Base-by-base conservation (phyloP, 2,329 filamentous ascomycete genomes). In the Amesomyces nigricolor region DNA sequence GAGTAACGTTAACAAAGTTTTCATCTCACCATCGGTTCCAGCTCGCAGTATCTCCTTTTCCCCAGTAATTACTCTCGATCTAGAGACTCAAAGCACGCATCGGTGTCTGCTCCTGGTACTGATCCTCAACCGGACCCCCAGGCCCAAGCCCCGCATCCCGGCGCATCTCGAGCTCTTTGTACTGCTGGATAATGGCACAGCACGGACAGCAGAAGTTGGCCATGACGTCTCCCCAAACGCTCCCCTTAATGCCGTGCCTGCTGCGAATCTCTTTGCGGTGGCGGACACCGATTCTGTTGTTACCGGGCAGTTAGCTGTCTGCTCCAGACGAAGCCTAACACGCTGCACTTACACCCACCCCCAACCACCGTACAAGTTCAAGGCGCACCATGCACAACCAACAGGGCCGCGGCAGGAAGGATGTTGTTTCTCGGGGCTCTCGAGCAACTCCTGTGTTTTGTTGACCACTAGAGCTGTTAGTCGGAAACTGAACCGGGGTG, bases 171-270 rank as follows among this genome's bases (percentile, higher is more conserved):
- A 61, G 64, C 50, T 63, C 61, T 29, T 56, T 58, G 52, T 76
- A 73, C 51, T 77, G 70, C 64, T 78, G 76, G 51, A 77, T 68
- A 35, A 77, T 63, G 3, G 67, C 64, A 62, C 75, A 78, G 69
- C 75, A 78, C 19, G 72, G 63, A 60, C 75, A 78, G 66, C 73
- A 78, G 62, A 64, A 76, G 59, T 78, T 76, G 30, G 62, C 65
- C 53, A 63, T 69, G 62, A 64, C 77, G 60, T 78, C 76, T 32
- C 64, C 64, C 56, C 64, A 70, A 13, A 67, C 67, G 47, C 69
- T 70, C 6, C 75, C 75, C 19, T 74, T 64, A 57, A 78, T 75
- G 46, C 71, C 68, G 65, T 75, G 73, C 44, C 67, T 69, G 38
- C 75, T 66, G 10, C 75, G 71, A 51, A 77, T 72, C 57, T 73